A percentile compares a stretch with the other conserved stretches of the same genome.
Conservation (phyloP, 306 rosid genomes). For the Castanopsis chinensis region DNA sequence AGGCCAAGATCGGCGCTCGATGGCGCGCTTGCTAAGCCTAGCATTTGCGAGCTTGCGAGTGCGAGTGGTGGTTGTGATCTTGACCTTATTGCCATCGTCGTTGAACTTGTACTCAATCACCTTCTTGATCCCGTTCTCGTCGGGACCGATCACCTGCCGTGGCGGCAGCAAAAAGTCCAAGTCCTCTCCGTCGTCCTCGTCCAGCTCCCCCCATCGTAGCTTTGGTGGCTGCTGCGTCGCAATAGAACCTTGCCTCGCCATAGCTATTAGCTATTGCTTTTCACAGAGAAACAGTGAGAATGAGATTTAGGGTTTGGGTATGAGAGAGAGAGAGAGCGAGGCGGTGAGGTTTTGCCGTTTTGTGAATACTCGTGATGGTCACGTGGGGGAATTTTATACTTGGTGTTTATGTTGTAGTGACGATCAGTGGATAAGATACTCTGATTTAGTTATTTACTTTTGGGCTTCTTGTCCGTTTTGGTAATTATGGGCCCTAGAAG, state of each 20-base stretch:
- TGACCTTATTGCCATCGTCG: conserved; percentile 77
- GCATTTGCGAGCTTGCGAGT: conserved; percentile 65
- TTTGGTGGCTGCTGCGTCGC: conserved; percentile 23
- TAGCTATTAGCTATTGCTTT: conserved; percentile 5
- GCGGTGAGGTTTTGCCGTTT: no score
- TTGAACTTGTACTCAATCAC: conserved; percentile 74
- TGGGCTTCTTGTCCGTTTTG: background rate
- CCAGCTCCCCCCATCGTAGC: conserved; percentile 61
- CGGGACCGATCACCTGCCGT: conserved; percentile 74
- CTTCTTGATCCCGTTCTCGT: conserved; percentile 78
- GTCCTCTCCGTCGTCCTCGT: conserved; percentile 89
- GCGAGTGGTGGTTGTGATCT: conserved; percentile 71
- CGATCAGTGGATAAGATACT: no score
- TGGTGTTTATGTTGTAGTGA: no score
- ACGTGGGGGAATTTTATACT: no score
- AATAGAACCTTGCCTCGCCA: conserved; percentile 1
- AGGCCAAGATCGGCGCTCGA: conserved; percentile 72
- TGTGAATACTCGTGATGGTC: no score
- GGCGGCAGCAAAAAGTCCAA: conserved; percentile 81
- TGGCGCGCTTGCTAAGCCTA: conserved; percentile 55
- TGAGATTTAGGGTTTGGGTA: no score
- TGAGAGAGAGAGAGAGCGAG: no score
- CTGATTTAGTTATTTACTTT: background rate
- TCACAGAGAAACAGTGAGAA: background rate
- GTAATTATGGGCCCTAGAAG: background rate